Percentiles rank a stretch among this genome's conserved stretches.
phyloP scores from a whole-genome alignment of 495 filamentous ascomycete species.

The Jackrogersella minutella region DNA sequence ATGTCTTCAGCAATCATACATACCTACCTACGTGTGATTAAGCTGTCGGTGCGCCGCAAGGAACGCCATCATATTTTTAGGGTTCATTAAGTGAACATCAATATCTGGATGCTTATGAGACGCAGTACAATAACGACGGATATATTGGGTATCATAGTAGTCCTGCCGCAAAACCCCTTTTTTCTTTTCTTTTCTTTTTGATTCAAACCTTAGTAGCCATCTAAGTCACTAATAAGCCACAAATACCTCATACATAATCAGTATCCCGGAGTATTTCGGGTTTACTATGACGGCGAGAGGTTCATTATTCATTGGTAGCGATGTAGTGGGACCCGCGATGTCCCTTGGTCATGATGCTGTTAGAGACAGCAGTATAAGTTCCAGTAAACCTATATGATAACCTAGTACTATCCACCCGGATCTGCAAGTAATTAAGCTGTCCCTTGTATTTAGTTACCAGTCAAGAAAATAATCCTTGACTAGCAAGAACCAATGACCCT shows the following conservation, averaged over 20 bases:
- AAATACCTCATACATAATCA: not conserved
- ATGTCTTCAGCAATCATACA: not conserved
- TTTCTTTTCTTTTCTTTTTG: too few relatives aligned
- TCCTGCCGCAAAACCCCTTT: not conserved
- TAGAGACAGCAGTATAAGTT: too few relatives aligned
- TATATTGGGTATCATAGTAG: not conserved
- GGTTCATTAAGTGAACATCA: not conserved
- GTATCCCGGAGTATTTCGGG: not conserved
- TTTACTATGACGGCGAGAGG: slow-evolving; percentile 1
- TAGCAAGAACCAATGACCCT: not conserved
- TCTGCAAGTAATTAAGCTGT: slow-evolving; percentile 1
- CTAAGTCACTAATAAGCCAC: too few relatives aligned
- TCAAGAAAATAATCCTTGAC: not conserved
- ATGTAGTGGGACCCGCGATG: not conserved
- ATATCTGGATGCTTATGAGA: not conserved
- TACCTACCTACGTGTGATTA: not conserved
- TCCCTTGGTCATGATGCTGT: not conserved
- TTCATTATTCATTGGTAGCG: not conserved
- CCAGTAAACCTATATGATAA: too few relatives aligned
- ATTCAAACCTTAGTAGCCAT: too few relatives aligned
- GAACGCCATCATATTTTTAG: not conserved
- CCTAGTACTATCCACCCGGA: too few relatives aligned
- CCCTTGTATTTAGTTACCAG: not conserved
- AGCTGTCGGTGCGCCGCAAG: not conserved
- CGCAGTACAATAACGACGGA: too few relatives aligned